Evolutionary conservation across 805 yeast species (phyloP).

Genomic region (Millerago galiae): DNA sequence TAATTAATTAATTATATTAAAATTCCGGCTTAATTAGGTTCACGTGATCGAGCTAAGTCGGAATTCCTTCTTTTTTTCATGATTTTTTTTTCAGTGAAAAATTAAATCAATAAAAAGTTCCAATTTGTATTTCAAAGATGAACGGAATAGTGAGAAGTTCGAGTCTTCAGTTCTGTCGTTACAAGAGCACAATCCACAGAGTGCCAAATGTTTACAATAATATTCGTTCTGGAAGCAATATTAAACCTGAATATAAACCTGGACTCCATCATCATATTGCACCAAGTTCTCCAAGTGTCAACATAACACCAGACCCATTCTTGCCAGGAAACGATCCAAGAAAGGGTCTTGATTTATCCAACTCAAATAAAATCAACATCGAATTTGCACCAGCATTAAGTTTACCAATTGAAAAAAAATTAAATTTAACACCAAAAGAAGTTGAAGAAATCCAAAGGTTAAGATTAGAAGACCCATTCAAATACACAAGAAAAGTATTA

Average conservation of each 20-base stretch:
- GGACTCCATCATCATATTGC: constrained; percentile 60
- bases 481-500: constrained; percentile 56
- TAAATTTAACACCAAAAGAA: constrained; percentile 52
- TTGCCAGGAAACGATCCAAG: constrained; percentile 59
- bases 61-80: background rate
- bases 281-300: constrained; percentile 49
- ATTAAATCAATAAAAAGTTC: no score
- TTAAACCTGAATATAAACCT: constrained; percentile 49
- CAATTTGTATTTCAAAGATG: no score
- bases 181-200: constrained; percentile 10
- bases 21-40: no score
- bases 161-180: constrained; percentile 1
- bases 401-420: constrained; percentile 33
- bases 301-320: constrained; percentile 60
- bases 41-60: background rate
- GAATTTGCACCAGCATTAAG: constrained; percentile 34
- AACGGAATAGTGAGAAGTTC: background rate
- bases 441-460: constrained; percentile 50
- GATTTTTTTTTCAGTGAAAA: background rate
- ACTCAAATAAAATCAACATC: constrained; percentile 18
- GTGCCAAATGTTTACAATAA: constrained; percentile 57
- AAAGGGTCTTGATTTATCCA: constrained; percentile 28
- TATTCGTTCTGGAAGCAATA: constrained; percentile 47
- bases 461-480: constrained; percentile 51
- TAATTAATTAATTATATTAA: no score